Percentiles rank a stretch among this genome's conserved stretches.
Evolutionary conservation across 2,329 filamentous ascomycete species (phyloP).

Genomic region (Pseudogymnoascus sp.): DNA sequence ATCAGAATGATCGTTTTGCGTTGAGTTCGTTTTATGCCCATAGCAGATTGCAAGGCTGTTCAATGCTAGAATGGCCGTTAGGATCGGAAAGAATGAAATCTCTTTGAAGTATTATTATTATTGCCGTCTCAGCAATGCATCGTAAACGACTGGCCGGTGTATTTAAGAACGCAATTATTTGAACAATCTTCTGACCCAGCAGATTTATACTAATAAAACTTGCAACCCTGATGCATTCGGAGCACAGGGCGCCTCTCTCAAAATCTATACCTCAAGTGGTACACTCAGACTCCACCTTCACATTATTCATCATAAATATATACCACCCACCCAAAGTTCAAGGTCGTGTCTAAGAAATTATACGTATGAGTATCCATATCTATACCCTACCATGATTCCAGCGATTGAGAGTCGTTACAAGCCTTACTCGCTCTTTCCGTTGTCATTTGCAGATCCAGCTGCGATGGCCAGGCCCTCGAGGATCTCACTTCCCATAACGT

Average conservation of each 20-base stretch:
- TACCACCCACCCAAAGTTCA: neutral
- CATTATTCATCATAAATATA: neutral
- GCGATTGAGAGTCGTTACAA: neutral
- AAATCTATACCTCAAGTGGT: neutral
- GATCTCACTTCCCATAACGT: slow-evolving; percentile 54
- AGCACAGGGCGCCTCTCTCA: neutral
- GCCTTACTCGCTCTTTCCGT: neutral
- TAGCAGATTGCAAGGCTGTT: neutral
- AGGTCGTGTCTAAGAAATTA: neutral
- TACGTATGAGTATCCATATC: neutral
- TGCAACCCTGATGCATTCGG: neutral
- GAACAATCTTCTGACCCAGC: neutral
- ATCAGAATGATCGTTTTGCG: neutral
- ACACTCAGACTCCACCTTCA: neutral
- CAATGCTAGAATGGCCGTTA: neutral
- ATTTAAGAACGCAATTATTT: neutral
- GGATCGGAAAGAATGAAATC: neutral
- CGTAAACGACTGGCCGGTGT: neutral
- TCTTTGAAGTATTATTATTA: neutral
- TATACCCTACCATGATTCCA: neutral
- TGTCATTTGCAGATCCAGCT: slow-evolving; percentile 19
- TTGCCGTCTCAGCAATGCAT: neutral
- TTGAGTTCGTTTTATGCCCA: neutral
- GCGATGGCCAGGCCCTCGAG: slow-evolving; percentile 48
- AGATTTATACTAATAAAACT: neutral